Base-by-base conservation (phyloP, 352 stramenopile genomes). In the Lagenidium sp. region DNA sequence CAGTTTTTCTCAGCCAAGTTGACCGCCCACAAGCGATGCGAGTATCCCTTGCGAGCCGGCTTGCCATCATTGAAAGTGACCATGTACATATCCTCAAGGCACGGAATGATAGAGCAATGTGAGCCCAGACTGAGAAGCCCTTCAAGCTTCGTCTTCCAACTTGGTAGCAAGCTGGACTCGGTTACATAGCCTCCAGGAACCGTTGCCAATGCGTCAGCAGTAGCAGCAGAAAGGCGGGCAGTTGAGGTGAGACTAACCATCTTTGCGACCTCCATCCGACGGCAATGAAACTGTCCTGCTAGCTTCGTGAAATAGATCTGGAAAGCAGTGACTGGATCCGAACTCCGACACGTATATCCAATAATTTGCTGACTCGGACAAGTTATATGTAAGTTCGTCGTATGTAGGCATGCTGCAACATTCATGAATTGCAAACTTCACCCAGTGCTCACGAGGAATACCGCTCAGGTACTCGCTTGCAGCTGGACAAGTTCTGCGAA, bases 361-460 rank as follows among this genome's bases (percentile, higher is more conserved):
- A 15, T 47, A 48, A 18, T 46, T 47, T 6, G 19, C 41, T 42
- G 36, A 41, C 18, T 50, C 41, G 0, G 34, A 40, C 31, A 51
- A 32, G 18, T 50, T 50, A 4, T 30, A 56, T 2, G 41, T 51
- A 16, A 57, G 26, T 21, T 52, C 49, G 13, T 43, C 43, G 21
- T 52, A 51, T 6, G 41, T 43, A 7, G 42, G 25, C 1, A 19
- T 36, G 37, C 15, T 46, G 24, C 7, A 15, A 0, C 4, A 4
- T 21, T 31, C 34, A 16, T 41, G 21, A 3, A 47, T 44, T 3
- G 30, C 29, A 21, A 51, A 57, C 16, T 44, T 50, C 0, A 57
- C 43, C 49, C 49, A 52, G 13, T 51, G 36, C 8, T 45, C 18
- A 0, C 6, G 13, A 6, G 31, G 6, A 16, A 55, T 44, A 46